Conservation (phyloP, 73 alveolate species). For the Tetrahymena elliotti region DNA sequence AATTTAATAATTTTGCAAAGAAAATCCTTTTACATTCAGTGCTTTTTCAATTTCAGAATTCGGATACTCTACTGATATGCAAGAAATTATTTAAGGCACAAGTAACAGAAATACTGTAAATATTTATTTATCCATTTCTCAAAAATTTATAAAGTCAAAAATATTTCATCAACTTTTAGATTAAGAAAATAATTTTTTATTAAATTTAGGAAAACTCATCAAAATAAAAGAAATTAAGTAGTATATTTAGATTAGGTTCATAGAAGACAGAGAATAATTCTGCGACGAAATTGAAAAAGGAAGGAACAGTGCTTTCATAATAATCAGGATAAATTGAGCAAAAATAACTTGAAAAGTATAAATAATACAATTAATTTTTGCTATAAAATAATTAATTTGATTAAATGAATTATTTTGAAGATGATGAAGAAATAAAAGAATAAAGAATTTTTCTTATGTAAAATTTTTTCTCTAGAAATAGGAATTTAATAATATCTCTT, state of each 20-base stretch:
- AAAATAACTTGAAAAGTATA: neutral
- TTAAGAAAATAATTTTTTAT: too few relatives aligned
- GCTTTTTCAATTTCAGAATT: neutral
- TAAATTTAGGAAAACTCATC: neutral
- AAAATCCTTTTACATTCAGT: neutral
- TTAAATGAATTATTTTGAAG: neutral
- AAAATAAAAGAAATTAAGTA: neutral
- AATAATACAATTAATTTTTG: neutral
- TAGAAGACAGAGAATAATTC: neutral
- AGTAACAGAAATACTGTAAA: neutral
- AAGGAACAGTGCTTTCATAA: neutral
- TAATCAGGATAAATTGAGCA: too few relatives aligned
- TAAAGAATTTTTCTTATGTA: neutral
- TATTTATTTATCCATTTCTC: too few relatives aligned
- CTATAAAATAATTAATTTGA: neutral
- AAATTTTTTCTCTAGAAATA: neutral
- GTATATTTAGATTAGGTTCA: neutral
- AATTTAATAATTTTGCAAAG: neutral
- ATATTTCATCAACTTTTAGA: too few relatives aligned
- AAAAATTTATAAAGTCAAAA: too few relatives aligned
- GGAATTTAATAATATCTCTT: neutral
- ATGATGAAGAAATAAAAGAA: neutral
- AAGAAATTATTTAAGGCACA: too few relatives aligned
- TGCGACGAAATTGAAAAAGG: too few relatives aligned
- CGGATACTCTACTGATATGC: neutral